Conservation (phyloP, 2,329 filamentous ascomycete genomes). For the Mycogone perniciosa region DNA sequence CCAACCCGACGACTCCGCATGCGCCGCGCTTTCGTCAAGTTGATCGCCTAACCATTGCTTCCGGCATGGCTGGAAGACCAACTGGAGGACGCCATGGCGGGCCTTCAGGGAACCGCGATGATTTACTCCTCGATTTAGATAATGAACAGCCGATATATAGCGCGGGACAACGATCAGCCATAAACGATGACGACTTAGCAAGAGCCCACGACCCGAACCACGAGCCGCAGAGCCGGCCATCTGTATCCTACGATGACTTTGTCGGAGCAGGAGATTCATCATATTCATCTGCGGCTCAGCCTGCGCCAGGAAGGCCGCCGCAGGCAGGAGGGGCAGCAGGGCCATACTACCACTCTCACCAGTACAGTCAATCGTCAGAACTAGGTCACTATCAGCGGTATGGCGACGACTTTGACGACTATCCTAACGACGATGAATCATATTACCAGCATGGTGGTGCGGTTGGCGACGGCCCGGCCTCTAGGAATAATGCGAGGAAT, state of each 20-base stretch:
- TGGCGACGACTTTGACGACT: slow-evolving; percentile 79
- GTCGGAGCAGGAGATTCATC: slow-evolving; percentile 60
- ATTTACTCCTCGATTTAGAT: slow-evolving; percentile 69
- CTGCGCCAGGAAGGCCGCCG: slow-evolving; percentile 24
- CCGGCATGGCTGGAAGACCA: slow-evolving; percentile 57
- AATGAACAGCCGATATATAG: slow-evolving; percentile 66
- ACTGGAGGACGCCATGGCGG: slow-evolving; percentile 42
- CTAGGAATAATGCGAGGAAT: slow-evolving; percentile 55
- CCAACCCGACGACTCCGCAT: slow-evolving; percentile 25
- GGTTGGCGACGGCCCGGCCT: slow-evolving; percentile 49
- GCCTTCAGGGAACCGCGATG: slow-evolving; percentile 43
- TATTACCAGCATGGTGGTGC: slow-evolving; percentile 73
- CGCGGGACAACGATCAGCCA: slow-evolving; percentile 68
- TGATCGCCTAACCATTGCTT: slow-evolving; percentile 28
- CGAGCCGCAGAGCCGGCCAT: slow-evolving; percentile 62
- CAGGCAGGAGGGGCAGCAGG: slow-evolving; percentile 3
- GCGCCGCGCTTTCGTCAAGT: slow-evolving; percentile 24
- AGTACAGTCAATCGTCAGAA: slow-evolving; percentile 70
- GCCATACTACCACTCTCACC: slow-evolving; percentile 44
- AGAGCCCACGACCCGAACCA: slow-evolving; percentile 68
- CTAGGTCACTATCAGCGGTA: slow-evolving; percentile 87
- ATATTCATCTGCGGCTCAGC: slow-evolving; percentile 38
- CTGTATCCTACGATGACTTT: slow-evolving; percentile 91
- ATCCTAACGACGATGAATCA: slow-evolving; percentile 68
- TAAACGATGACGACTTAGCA: slow-evolving; percentile 75